Evolutionary conservation across 148 eudicot species (phyloP).

Genomic region (Spergularia bocconei): DNA sequence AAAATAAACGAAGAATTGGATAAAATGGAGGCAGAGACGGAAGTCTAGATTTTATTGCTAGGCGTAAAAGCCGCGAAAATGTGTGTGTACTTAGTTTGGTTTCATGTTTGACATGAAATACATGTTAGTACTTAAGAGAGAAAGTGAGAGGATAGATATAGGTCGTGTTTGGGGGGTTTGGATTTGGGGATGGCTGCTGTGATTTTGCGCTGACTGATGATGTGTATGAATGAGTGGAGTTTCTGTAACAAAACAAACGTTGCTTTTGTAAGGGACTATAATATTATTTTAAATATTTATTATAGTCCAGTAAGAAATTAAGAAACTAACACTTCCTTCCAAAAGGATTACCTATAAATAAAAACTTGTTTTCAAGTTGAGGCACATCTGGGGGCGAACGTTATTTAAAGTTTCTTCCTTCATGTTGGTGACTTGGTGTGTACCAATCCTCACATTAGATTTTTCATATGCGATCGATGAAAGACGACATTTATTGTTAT

Average conservation of each 20-base stretch:
- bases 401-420: neutral
- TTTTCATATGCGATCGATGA: no score
- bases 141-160: neutral
- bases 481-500: no score
- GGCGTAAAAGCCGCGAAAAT: neutral
- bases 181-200: neutral
- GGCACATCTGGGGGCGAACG: neutral
- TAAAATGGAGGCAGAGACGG: no score
- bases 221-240: neutral
- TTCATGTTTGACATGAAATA: no score
- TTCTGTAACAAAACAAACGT: neutral
- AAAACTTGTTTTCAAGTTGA: neutral
- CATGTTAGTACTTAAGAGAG: neutral
- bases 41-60: neutral
- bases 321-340: neutral
- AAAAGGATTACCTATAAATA: neutral
- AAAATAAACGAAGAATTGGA: no score
- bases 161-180: conserved; percentile 13
- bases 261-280: neutral
- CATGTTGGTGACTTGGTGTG: no score
- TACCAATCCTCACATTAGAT: no score
- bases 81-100: no score
- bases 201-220: neutral
- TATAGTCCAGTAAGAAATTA: neutral
- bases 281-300: neutral